A percentile compares a stretch with the other conserved stretches of the same genome.
phyloP scores from a whole-genome alignment of 345 rosid species.

The Streptanthus diversifolius region DNA sequence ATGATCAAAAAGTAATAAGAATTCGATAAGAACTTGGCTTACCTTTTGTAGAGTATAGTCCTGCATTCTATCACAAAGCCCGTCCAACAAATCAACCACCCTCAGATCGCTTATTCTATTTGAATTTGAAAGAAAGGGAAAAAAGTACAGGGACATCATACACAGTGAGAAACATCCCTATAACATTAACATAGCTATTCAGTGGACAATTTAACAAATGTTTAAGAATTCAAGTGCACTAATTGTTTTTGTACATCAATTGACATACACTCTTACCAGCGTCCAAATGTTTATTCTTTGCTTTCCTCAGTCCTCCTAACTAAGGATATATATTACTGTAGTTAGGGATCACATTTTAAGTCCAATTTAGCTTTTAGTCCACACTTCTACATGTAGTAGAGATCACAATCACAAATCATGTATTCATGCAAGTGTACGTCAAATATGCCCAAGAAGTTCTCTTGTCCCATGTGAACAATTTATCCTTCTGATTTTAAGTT shows the following conservation, averaged over 20 bases:
- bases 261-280: neutral
- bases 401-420: neutral
- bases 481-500: neutral
- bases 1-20: neutral
- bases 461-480: neutral
- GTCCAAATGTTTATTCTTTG: neutral
- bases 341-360: neutral
- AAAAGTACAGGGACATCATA: neutral
- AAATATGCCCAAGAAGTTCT: neutral
- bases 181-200: neutral
- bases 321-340: neutral
- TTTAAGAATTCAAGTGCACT: neutral
- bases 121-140: neutral
- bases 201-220: neutral
- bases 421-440: neutral
- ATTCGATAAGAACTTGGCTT: conserved; percentile 3
- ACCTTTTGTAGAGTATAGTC: conserved; percentile 92
- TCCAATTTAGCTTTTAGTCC: neutral
- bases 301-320: neutral
- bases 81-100: conserved; percentile 87
- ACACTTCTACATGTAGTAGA: neutral
- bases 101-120: conserved; percentile 84
- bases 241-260: neutral
- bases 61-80: conserved; percentile 90
- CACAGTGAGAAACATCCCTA: neutral